Conservation (phyloP, 176 grass and related monocot genomes). For the Stipa capillata region DNA sequence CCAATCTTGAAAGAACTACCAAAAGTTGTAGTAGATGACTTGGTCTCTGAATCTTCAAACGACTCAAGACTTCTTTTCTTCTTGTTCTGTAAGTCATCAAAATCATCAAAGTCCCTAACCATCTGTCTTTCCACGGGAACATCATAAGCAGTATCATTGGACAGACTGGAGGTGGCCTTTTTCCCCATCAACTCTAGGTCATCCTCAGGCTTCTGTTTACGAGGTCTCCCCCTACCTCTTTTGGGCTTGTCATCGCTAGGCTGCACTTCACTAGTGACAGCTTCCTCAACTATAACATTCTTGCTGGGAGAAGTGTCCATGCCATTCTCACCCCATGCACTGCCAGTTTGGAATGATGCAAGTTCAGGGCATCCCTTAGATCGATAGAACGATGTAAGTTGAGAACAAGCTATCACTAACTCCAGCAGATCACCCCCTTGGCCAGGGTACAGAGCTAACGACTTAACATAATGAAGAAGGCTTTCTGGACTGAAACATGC, state of each 20-base stretch:
- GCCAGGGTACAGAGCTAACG: slow-evolving; percentile 48
- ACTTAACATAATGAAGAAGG: slow-evolving; percentile 65
- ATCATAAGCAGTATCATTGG: slow-evolving; percentile 29
- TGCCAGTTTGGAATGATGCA: slow-evolving; percentile 58
- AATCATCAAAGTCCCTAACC: slow-evolving; percentile 40
- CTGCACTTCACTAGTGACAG: slow-evolving; percentile 30
- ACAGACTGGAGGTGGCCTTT: slow-evolving; percentile 28
- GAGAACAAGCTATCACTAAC: slow-evolving; percentile 63
- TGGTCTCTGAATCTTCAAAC: slow-evolving; percentile 43
- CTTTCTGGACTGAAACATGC: slow-evolving; percentile 56
- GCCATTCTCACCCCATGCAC: slow-evolving; percentile 47
- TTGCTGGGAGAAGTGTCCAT: slow-evolving; percentile 2
- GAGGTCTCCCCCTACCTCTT: slow-evolving; percentile 67
- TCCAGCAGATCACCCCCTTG: slow-evolving; percentile 54
- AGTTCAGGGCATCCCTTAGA: slow-evolving; percentile 72
- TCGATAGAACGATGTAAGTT: slow-evolving; percentile 72
- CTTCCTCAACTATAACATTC: slow-evolving; percentile 26
- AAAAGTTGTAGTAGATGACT: slow-evolving; percentile 34
- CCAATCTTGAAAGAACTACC: slow-evolving; percentile 92
- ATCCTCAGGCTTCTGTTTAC: slow-evolving; percentile 56
- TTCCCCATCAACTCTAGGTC: slow-evolving; percentile 29
- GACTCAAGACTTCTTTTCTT: slow-evolving; percentile 45
- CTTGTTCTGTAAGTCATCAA: slow-evolving; percentile 42
- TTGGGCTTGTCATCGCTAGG: slow-evolving; percentile 38
- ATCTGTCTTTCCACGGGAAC: slow-evolving; percentile 22